Evolutionary conservation across 371 early-diverging fungal genomes (phyloP).

Genomic region (Capniomyces stellatus): DNA sequence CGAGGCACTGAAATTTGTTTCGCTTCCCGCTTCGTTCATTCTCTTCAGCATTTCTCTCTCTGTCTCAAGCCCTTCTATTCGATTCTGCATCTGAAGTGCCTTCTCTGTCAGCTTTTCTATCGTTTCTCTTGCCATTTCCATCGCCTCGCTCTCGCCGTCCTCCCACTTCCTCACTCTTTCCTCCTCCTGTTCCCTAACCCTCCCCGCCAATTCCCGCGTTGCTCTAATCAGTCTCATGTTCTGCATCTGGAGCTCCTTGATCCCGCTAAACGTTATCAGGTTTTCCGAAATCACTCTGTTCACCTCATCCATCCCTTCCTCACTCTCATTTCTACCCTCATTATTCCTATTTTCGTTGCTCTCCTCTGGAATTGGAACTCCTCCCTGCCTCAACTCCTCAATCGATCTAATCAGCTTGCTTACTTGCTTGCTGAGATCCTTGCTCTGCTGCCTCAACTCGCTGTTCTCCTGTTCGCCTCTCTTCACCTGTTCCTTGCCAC

Average conservation of each 20-base stretch:
- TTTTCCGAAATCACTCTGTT: conserved; percentile 28
- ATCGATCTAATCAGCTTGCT: conserved; percentile 23
- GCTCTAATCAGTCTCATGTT: conserved; percentile 34
- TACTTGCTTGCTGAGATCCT: conserved; percentile 31
- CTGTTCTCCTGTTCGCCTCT: neutral
- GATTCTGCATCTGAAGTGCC: conserved; percentile 20
- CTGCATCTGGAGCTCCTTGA: conserved; percentile 33
- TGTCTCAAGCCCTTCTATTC: conserved; percentile 24
- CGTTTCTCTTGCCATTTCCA: conserved; percentile 27
- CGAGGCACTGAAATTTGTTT: neutral
- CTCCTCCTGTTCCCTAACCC: conserved; percentile 26
- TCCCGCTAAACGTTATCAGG: conserved; percentile 29
- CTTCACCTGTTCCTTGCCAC: conserved; percentile 11
- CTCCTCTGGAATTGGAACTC: conserved; percentile 9
- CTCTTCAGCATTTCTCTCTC: conserved; percentile 28
- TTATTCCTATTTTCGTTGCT: neutral
- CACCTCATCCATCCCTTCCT: conserved; percentile 11
- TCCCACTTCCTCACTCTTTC: conserved; percentile 14
- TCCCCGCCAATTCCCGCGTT: conserved; percentile 28
- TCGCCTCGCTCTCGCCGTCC: conserved; percentile 25
- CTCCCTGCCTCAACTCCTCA: conserved; percentile 14
- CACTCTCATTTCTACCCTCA: neutral
- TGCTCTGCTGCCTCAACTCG: conserved; percentile 26
- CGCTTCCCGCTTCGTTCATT: neutral
- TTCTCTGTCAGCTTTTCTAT: conserved; percentile 28